Base-by-base conservation (phyloP, 1,139 yeast genomes). In the Geotrichum citri-aurantii region DNA sequence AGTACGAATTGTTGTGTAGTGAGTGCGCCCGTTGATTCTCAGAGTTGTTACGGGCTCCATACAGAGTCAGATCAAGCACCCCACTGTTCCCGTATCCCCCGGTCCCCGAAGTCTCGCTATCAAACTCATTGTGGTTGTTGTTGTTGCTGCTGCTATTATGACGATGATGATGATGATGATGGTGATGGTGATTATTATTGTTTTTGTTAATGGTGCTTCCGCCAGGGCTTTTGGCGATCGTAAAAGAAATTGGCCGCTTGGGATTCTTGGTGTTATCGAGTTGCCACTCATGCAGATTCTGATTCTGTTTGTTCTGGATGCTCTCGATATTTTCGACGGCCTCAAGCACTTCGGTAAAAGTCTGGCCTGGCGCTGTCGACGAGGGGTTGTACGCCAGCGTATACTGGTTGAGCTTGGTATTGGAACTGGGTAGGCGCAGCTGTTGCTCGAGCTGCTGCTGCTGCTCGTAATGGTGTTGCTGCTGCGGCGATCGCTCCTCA, bases 291-390 rank as follows among this genome's bases (percentile, higher is more conserved):
- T 37, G 23, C 31, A 40, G 50, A 23, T 42, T 31, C 19, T 29
- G 52, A 11, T 21, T 56, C 21, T 29, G 50, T 17, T 55, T 46
- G 11, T 57, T 57, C 46, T 62, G 66, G 17, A 65, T 61, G 2
- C 59, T 55, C 11, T 68, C 65, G 31, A 66, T 37, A 5, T 17
- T 57, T 48, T 62, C 67, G 14, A 65, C 62, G 1, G 60, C 57
- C 10, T 68, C 65, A 33, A 66, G 58, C n/a, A 66, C 62, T 24
- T 66, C 69, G 6, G 63, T 58, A 23, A 66, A 58, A 46, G 62
- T 61, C 40, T 58, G 60, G 19, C 52, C 58, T 21, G 58, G 58
- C 10, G 48, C 56, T 60, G 51, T 59, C 11, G 46, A 23, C 10
- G 60, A 46, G 21, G 47, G 42, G 14, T 42, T 26, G 5, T 29